phyloP scores from a whole-genome alignment of 2,329 filamentous ascomycete species.

The Trichoderma lentiforme region DNA sequence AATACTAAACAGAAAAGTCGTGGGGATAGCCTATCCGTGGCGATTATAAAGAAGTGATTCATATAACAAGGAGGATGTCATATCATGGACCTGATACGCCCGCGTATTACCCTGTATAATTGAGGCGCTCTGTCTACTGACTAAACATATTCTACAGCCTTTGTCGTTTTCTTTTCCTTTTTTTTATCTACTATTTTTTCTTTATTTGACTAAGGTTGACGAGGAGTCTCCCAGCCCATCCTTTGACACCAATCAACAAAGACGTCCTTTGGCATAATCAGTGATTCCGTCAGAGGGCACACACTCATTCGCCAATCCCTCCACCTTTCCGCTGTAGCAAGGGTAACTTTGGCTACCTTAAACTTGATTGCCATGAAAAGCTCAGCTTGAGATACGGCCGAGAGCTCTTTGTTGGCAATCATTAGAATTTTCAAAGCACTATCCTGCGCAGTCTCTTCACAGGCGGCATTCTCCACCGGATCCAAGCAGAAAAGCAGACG shows the following conservation, averaged over 20 bases:
- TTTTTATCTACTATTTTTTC: neutral
- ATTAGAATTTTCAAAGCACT: neutral
- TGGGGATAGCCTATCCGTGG: slow-evolving; percentile 7
- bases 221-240: neutral
- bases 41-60: neutral
- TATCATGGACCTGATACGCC: neutral
- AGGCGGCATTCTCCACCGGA: neutral
- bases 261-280: neutral
- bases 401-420: neutral
- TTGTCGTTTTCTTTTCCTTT: neutral
- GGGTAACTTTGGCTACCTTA: neutral
- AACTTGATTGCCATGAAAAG: slow-evolving; percentile 13
- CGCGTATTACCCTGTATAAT: neutral
- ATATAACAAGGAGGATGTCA: neutral
- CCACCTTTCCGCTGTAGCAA: neutral
- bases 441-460: neutral
- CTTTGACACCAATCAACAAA: slow-evolving; percentile 1
- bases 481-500: slow-evolving; percentile 1
- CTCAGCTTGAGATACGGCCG: neutral
- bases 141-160: neutral
- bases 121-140: neutral
- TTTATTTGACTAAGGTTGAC: neutral
- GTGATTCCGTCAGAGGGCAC: too few relatives aligned
- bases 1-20: neutral
- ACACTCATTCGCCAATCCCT: neutral